phyloP scores from a whole-genome alignment of 768 basidiomycete species.

The Candolleomyces efflorescens region DNA sequence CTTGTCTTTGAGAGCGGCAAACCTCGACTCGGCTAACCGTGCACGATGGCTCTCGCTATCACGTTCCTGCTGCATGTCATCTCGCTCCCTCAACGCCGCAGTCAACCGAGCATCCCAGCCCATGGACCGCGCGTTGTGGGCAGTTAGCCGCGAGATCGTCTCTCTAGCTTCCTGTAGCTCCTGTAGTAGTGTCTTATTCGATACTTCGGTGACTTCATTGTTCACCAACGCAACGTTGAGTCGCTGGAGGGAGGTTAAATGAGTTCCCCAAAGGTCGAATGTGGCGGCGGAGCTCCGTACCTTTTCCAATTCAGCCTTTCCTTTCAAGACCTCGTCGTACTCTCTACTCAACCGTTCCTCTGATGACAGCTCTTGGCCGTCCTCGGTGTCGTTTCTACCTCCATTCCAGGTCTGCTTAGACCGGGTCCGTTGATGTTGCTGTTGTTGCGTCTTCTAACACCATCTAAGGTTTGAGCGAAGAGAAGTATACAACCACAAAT shows the following conservation, averaged over 20 bases:
- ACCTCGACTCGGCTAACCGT: constrained; percentile 61
- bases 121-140: constrained; percentile 64
- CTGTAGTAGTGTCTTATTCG: constrained; percentile 67
- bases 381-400: constrained; percentile 15
- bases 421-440: constrained; percentile 15
- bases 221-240: constrained; percentile 76
- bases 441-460: constrained; percentile 14
- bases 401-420: constrained; percentile 11
- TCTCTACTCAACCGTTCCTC: constrained; percentile 29
- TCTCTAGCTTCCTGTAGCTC: constrained; percentile 73
- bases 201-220: constrained; percentile 76
- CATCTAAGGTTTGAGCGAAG: constrained; percentile 6
- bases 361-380: constrained; percentile 16
- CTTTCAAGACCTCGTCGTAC: constrained; percentile 38
- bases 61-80: constrained; percentile 82
- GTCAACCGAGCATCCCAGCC: constrained; percentile 68
- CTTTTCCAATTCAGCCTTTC: constrained; percentile 62
- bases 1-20: constrained; percentile 62
- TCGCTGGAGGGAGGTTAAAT: constrained; percentile 39
- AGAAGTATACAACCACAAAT: background rate
- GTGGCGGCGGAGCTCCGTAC: constrained; percentile 23
- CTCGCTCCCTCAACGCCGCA: constrained; percentile 65
- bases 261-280: background rate
- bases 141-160: constrained; percentile 61
- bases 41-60: constrained; percentile 67